Evolutionary conservation across 2,329 filamentous ascomycete genomes (phyloP).

Genomic region (Coniochaeta sp.): DNA sequence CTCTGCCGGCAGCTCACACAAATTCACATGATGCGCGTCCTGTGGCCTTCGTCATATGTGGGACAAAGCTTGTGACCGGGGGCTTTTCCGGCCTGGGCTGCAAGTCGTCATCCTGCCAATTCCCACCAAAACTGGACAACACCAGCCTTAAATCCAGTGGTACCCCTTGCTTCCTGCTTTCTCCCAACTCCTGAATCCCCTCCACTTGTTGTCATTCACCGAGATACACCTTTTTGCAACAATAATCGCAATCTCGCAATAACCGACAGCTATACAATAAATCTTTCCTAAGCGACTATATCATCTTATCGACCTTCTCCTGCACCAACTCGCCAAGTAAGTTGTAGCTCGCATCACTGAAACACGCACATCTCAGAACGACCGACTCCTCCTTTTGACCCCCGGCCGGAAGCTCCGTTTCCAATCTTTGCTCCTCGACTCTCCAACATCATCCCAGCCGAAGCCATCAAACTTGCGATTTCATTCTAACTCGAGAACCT

Average conservation of each 20-base stretch:
- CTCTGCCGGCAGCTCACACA: neutral
- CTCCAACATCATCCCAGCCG: no score
- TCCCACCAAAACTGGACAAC: no score
- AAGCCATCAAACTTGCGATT: neutral
- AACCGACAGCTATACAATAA: no score
- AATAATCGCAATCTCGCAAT: neutral
- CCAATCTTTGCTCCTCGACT: no score
- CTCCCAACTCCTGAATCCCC: neutral
- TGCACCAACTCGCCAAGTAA: neutral
- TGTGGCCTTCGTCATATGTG: constrained; percentile 1
- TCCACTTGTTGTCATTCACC: neutral
- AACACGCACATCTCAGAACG: constrained; percentile 1
- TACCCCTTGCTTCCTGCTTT: neutral
- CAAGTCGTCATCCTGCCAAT: neutral
- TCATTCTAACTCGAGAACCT: neutral
- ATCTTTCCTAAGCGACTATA: no score
- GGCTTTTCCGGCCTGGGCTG: neutral
- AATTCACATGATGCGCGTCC: neutral
- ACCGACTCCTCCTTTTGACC: constrained; percentile 1
- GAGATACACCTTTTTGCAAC: neutral
- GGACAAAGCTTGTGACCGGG: constrained; percentile 1
- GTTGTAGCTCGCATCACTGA: neutral
- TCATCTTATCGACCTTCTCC: no score
- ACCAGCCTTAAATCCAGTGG: neutral
- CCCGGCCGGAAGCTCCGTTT: constrained; percentile 1